A percentile compares a stretch with the other conserved stretches of the same genome.
phyloP scores from a whole-genome alignment of 768 basidiomycete genomes.

The Psilocybe sp. region DNA sequence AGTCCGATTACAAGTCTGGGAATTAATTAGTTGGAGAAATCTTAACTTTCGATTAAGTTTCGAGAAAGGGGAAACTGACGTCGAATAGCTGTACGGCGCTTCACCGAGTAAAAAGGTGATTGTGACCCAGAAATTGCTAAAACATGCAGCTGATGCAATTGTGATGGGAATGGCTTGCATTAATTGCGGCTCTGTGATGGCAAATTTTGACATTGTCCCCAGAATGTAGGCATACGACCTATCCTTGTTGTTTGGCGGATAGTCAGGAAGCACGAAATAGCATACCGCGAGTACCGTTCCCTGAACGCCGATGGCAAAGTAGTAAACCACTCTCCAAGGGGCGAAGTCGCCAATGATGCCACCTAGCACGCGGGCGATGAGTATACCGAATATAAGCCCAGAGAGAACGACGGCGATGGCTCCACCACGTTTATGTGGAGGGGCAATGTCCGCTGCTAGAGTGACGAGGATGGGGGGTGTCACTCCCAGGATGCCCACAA shows the following conservation, averaged over 20 bases:
- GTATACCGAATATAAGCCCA: conserved; percentile 66
- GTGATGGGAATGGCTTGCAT: conserved; percentile 67
- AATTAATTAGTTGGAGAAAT: neutral
- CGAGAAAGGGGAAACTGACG: conserved; percentile 36
- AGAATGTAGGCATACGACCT: conserved; percentile 68
- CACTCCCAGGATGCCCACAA: conserved; percentile 71
- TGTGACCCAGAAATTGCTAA: conserved; percentile 65
- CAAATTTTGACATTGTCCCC: conserved; percentile 74
- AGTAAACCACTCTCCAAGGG: conserved; percentile 76
- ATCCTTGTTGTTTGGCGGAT: conserved; percentile 68
- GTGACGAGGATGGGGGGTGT: conserved; percentile 77
- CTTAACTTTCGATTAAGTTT: neutral
- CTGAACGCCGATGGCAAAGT: conserved; percentile 74
- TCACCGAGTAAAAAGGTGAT: conserved; percentile 73
- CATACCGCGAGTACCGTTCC: conserved; percentile 50
- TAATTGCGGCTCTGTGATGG: conserved; percentile 74
- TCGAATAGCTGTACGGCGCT: conserved; percentile 70
- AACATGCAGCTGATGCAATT: conserved; percentile 56
- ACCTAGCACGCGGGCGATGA: conserved; percentile 71
- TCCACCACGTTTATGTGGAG: conserved; percentile 65
- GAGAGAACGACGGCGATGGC: conserved; percentile 76
- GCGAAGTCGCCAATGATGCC: conserved; percentile 73
- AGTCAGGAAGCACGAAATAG: conserved; percentile 76
- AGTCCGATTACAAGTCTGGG: conserved; percentile 48
- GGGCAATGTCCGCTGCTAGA: conserved; percentile 80